Conservation (phyloP, 2,329 filamentous ascomycete genomes). For the Stagonosporopsis chrysanthemi region DNA sequence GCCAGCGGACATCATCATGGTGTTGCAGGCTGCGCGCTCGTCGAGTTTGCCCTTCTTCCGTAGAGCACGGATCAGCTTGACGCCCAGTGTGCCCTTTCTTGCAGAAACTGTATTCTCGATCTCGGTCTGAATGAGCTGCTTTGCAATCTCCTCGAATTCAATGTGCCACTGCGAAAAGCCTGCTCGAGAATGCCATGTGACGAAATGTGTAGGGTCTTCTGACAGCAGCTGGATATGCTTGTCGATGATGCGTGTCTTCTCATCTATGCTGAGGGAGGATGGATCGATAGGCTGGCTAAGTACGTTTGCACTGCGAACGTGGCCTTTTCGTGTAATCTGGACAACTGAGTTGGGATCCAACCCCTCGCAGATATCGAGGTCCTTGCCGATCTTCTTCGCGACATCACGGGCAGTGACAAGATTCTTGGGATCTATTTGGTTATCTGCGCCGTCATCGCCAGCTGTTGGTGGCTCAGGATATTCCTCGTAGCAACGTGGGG, state of each 20-base stretch:
- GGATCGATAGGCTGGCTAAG: conserved; percentile 40
- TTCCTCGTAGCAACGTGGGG: conserved; percentile 71
- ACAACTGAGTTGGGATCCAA: conserved; percentile 43
- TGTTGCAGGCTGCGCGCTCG: conserved; percentile 83
- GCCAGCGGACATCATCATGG: conserved; percentile 83
- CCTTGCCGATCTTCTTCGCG: conserved; percentile 50
- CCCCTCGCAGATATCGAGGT: conserved; percentile 51
- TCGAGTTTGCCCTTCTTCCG: conserved; percentile 91
- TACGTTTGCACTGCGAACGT: conserved; percentile 31
- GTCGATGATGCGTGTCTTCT: conserved; percentile 58
- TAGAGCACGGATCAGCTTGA: conserved; percentile 85
- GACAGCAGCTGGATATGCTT: conserved; percentile 77
- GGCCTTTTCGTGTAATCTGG: conserved; percentile 32
- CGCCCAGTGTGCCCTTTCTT: conserved; percentile 76
- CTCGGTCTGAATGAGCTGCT: conserved; percentile 75
- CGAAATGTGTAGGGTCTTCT: conserved; percentile 70
- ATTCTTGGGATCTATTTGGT: conserved; percentile 41
- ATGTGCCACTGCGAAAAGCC: conserved; percentile 81
- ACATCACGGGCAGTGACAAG: conserved; percentile 53
- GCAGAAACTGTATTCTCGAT: conserved; percentile 83
- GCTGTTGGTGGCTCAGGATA: conserved; percentile 38
- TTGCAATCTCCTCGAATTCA: conserved; percentile 77
- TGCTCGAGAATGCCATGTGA: conserved; percentile 69
- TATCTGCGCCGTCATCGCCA: conserved; percentile 41
- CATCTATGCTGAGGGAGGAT: conserved; percentile 30